phyloP scores from a whole-genome alignment of 2,329 filamentous ascomycete genomes.

The Colletotrichum musicola region DNA sequence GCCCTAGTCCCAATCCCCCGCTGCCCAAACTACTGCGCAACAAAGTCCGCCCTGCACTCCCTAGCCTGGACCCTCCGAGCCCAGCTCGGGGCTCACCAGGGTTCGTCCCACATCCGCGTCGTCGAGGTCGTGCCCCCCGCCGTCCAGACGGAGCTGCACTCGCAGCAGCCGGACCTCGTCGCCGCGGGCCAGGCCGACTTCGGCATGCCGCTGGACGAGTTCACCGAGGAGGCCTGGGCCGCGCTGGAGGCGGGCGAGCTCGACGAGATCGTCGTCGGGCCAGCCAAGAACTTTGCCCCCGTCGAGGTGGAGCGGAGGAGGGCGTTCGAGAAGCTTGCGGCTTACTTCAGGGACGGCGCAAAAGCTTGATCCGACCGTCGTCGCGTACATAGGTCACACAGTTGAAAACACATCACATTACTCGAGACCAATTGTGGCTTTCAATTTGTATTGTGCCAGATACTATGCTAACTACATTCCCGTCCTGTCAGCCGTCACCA shows the following conservation, averaged over 20 bases:
- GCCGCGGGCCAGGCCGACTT: conserved; percentile 47
- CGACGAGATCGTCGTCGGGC: conserved; percentile 45
- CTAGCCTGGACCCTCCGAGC: conserved; percentile 59
- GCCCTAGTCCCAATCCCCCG: conserved; percentile 60
- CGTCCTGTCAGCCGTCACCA: conserved; percentile 30
- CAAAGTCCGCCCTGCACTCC: conserved; percentile 65
- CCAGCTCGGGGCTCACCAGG: conserved; percentile 51
- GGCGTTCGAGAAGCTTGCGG: conserved; percentile 23
- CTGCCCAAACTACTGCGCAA: conserved; percentile 64
- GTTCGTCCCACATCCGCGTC: conserved; percentile 53
- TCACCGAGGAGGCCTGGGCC: conserved; percentile 59
- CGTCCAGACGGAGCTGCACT: conserved; percentile 64
- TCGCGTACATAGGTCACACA: neutral
- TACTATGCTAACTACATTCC: conserved; percentile 35
- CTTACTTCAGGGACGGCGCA: conserved; percentile 11
- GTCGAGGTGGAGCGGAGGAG: conserved; percentile 29
- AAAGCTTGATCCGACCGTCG: neutral
- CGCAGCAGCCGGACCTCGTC: conserved; percentile 51
- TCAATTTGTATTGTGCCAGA: conserved; percentile 37
- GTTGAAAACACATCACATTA: neutral
- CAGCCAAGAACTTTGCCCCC: conserved; percentile 25
- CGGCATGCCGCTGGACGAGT: conserved; percentile 55
- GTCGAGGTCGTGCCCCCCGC: conserved; percentile 63
- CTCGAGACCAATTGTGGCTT: neutral
- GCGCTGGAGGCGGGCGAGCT: conserved; percentile 56